Conservation (phyloP, 1,139 yeast genomes). For the Pichiaceae sp. region DNA sequence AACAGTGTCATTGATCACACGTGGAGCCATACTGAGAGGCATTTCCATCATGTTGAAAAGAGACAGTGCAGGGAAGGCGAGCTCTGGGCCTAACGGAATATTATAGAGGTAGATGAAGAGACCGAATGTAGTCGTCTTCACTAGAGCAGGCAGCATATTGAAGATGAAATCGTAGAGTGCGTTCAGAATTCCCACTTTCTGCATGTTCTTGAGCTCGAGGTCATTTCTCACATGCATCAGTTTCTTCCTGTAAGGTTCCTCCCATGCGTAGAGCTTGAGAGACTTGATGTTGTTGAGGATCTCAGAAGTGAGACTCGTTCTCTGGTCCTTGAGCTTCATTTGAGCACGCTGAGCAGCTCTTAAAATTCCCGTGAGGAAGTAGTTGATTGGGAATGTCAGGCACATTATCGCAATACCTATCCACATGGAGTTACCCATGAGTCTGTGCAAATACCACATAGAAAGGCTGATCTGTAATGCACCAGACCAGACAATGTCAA, state of each 20-base stretch:
- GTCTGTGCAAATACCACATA: constrained; percentile 61
- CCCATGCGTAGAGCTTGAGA: constrained; percentile 93
- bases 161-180: constrained; percentile 74
- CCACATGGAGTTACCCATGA: constrained; percentile 94
- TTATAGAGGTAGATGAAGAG: constrained; percentile 58
- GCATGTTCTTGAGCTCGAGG: constrained; percentile 73
- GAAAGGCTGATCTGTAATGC: constrained; percentile 88
- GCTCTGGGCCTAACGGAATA: constrained; percentile 74
- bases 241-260: constrained; percentile 67
- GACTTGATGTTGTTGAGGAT: constrained; percentile 88
- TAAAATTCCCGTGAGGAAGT: constrained; percentile 63
- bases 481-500: constrained; percentile 91
- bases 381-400: constrained; percentile 80
- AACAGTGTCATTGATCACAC: constrained; percentile 75
- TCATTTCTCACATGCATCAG: constrained; percentile 80
- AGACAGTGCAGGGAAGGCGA: constrained; percentile 91
- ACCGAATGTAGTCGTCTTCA: constrained; percentile 87
- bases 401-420: constrained; percentile 84
- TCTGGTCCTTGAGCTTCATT: constrained; percentile 59
- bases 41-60: constrained; percentile 77
- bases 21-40: constrained; percentile 92
- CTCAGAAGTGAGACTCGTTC: constrained; percentile 73
- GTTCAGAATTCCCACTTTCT: constrained; percentile 66
- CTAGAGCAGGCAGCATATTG: constrained; percentile 84
- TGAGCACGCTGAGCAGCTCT: constrained; percentile 70